Percentiles rank a stretch among this genome's conserved stretches.
Conservation (phyloP, 192 early-diverging fungal species). For the Podila epigama region DNA sequence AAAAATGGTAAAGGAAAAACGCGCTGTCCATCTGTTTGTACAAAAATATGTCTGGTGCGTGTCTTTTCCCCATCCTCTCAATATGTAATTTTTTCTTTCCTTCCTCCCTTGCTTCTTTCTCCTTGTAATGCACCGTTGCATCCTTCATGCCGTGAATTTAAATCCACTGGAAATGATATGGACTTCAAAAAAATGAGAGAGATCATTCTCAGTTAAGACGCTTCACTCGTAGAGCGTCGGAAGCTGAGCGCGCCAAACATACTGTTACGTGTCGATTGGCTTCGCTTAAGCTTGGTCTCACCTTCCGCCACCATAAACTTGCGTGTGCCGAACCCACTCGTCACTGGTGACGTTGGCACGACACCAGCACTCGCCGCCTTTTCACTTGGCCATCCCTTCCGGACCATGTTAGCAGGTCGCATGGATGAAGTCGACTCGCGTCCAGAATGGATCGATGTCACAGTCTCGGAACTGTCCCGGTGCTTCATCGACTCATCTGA, state of each 20-base stretch:
- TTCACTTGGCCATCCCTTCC: conserved; percentile 50
- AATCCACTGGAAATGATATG: not conserved
- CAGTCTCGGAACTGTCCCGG: conserved; percentile 36
- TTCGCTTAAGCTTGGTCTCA: conserved; percentile 43
- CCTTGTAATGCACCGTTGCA: no score
- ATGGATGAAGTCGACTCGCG: conserved; percentile 28
- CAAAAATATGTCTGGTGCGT: no score
- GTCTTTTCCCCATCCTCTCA: no score
- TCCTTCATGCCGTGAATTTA: not conserved
- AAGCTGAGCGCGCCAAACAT: conserved; percentile 42
- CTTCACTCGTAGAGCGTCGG: conserved; percentile 23
- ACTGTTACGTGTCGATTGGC: conserved; percentile 41
- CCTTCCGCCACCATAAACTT: conserved; percentile 40
- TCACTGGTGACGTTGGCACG: conserved; percentile 23
- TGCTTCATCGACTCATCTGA: conserved; percentile 17
- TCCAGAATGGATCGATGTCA: conserved; percentile 29
- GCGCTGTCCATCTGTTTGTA: not conserved
- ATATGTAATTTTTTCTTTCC: no score
- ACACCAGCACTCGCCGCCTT: conserved; percentile 47
- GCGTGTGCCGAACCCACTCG: conserved; percentile 33
- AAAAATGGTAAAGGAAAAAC: not conserved
- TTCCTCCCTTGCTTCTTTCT: no score
- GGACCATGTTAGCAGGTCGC: conserved; percentile 27
- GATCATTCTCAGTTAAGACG: not conserved
- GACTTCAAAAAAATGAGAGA: not conserved